Evolutionary conservation across 2,329 filamentous ascomycete genomes (phyloP), one percentile per base, ranked within the genome.

Genomic region (Raffaelea arxii): DNA sequence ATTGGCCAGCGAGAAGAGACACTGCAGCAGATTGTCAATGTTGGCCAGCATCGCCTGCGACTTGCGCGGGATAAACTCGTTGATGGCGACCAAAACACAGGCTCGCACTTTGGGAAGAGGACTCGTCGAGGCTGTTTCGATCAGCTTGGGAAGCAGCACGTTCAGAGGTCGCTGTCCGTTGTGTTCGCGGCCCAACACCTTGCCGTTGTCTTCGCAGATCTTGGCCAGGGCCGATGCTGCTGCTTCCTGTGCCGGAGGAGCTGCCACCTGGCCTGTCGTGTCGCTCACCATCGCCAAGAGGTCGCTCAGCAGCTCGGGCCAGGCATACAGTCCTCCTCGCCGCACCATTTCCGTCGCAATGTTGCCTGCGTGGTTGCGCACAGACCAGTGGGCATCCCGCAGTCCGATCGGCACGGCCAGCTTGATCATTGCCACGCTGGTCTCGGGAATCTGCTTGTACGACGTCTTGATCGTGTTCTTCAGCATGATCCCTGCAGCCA

Each of bases 151-250:
- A 43, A 97, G 82, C 40, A 98, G 80, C 57, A 89, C 84, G 61
- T 85, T 84, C 50, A 97, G 77, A 2, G 92, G 92, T 47, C 89
- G 78, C 64, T 96, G 84, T 50, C 89, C 88, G 59, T 89, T 82
- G 62, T 94, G 87, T 53, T 95, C 87, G 56, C 83, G 82, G 65
- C 94, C 88, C 46, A 98, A 71, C 49, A 87, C 74, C 61, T 85
- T 88, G 59, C 80, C 82, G 67, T 94, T 96, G 67, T 98, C 92
- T 66, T 98, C 92, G 66, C 92, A 98, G 51, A 98, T 90, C 71
- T 97, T 97, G 62, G 84, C 72, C 64, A 98, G 73, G 41, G 92
- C 90, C 42, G 86, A 80, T 85, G 97, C 95, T 55, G 88, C 90
- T 51, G 90, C 90, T 63, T 98, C 91, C 61, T 96, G 89, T 12